Evolutionary conservation across 164 flowering plant species (phyloP).

Genomic region (Aristolochia fimbriata): DNA sequence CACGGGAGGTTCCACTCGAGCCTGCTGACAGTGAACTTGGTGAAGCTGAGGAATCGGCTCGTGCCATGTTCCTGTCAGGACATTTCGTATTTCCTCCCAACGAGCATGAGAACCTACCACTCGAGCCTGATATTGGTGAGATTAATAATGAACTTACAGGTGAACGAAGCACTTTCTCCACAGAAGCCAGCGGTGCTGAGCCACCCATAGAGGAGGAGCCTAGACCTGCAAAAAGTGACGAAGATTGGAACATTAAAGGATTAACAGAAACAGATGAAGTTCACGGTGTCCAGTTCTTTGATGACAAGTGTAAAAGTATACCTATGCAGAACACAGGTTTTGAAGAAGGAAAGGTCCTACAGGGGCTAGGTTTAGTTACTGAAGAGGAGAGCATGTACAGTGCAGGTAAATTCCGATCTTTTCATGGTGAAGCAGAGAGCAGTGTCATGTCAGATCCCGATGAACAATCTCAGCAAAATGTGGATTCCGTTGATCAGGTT

Average conservation of each 20-base stretch:
- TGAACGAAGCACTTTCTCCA: conserved; percentile 12
- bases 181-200: conserved; percentile 9
- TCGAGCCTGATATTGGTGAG: conserved; percentile 30
- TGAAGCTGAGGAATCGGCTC: conserved; percentile 27
- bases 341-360: conserved; percentile 25
- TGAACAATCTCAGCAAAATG: background rate
- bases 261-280: conserved; percentile 32
- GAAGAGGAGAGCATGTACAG: conserved; percentile 38
- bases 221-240: conserved; percentile 26
- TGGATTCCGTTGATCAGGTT: conserved; percentile 10
- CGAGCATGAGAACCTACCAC: conserved; percentile 59
- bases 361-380: conserved; percentile 30
- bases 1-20: conserved; percentile 26
- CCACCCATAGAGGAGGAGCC: conserved; percentile 24
- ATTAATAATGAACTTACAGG: conserved; percentile 23
- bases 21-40: conserved; percentile 18
- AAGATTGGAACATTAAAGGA: conserved; percentile 32
- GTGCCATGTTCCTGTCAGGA: conserved; percentile 71
- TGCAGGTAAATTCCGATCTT: conserved; percentile 21
- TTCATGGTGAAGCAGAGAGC: conserved; percentile 20
- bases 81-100: conserved; percentile 88
- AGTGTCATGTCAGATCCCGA: conserved; percentile 13
- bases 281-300: conserved; percentile 31
- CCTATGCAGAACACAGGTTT: conserved; percentile 25
- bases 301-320: conserved; percentile 31